Evolutionary conservation across 83 land plant genomes (phyloP).

Genomic region (Isoetes engelmannii): DNA sequence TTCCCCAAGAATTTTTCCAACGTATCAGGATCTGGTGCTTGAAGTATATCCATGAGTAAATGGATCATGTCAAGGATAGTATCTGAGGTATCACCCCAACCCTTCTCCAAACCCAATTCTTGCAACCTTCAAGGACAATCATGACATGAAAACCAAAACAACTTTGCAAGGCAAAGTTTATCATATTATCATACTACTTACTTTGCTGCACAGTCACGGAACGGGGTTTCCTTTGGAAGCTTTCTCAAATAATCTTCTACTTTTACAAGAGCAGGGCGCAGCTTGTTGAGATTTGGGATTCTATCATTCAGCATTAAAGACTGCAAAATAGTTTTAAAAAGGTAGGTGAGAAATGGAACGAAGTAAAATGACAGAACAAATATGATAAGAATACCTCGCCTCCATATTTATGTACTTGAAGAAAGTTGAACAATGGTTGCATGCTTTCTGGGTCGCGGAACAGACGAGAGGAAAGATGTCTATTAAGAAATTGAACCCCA

Average conservation of each 20-base stretch:
- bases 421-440: slow-evolving; percentile 74
- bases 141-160: no score
- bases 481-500: slow-evolving; percentile 85
- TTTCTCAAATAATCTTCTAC: slow-evolving; percentile 60
- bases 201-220: slow-evolving; percentile 55
- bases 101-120: slow-evolving; percentile 80
- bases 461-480: slow-evolving; percentile 76
- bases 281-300: slow-evolving; percentile 48
- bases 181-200: slow-evolving; percentile 11
- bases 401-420: slow-evolving; percentile 53
- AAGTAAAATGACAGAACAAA: background rate
- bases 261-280: slow-evolving; percentile 64
- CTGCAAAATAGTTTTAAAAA: slow-evolving; percentile 31
- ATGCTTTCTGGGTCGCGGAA: slow-evolving; percentile 80
- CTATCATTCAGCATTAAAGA: slow-evolving; percentile 89
- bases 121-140: slow-evolving; percentile 36
- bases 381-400: slow-evolving; percentile 40
- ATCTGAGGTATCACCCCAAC: slow-evolving; percentile 81
- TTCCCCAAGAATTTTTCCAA: slow-evolving; percentile 65
- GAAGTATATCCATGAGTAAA: slow-evolving; percentile 67
- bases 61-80: slow-evolving; percentile 54
- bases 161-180: no score
- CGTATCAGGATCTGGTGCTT: slow-evolving; percentile 78
- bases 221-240: slow-evolving; percentile 56
- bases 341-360: background rate